Percentiles rank a stretch among this genome's conserved stretches.
These are phyloP conservation scores for Naematelia encephala DNA, from an alignment of 768 basidiomycete species.

Conservation along the genomic window DNA sequence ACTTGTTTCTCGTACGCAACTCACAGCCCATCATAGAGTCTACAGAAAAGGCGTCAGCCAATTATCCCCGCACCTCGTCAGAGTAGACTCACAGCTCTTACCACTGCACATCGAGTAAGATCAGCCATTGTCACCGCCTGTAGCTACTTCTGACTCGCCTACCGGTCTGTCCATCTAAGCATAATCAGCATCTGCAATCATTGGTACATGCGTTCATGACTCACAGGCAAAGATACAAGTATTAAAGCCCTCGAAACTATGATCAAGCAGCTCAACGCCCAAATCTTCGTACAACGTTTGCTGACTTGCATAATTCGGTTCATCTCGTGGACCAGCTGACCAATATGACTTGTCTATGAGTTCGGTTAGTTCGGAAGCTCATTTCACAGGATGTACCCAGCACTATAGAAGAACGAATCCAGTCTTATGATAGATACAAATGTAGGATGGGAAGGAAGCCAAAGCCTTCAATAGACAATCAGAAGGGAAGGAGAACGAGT, in stretches of 20 bases:
- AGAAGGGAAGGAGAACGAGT: neutral
- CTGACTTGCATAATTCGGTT: constrained; percentile 86
- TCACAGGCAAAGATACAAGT: constrained; percentile 97
- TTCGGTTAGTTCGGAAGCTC: too few relatives aligned
- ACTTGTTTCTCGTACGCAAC: constrained; percentile 22
- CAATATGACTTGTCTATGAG: constrained; percentile 84
- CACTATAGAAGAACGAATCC: too few relatives aligned
- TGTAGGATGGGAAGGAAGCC: too few relatives aligned
- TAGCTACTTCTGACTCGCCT: constrained; percentile 19
- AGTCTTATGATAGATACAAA: too few relatives aligned
- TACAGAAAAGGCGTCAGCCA: constrained; percentile 6
- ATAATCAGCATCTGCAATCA: constrained; percentile 13
- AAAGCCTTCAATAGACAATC: too few relatives aligned
- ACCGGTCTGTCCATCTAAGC: constrained; percentile 46
- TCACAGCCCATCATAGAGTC: constrained; percentile 55
- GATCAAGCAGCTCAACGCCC: constrained; percentile 89
- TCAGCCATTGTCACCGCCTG: constrained; percentile 5
- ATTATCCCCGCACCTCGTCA: neutral
- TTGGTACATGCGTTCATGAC: constrained; percentile 55
- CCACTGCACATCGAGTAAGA: constrained; percentile 31
- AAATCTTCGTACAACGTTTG: constrained; percentile 92
- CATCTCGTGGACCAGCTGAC: constrained; percentile 87
- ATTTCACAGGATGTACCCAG: too few relatives aligned
- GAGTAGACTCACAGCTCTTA: constrained; percentile 35
- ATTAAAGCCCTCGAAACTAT: constrained; percentile 94